A percentile compares a stretch with the other conserved stretches of the same genome.
Evolutionary conservation across 805 yeast species (phyloP).

Genomic region (Jamesozyma rosinii): DNA sequence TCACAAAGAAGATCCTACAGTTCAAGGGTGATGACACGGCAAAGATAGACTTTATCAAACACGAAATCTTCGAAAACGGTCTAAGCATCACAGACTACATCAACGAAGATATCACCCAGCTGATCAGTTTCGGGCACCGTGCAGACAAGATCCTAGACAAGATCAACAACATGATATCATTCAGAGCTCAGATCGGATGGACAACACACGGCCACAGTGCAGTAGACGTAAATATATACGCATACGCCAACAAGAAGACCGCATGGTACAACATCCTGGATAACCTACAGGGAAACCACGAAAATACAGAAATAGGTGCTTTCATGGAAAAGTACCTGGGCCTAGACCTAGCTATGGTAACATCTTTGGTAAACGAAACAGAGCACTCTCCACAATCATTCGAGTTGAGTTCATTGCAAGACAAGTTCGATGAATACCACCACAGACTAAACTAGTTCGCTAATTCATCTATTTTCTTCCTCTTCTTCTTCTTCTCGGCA

Average conservation of each 20-base stretch:
- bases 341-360: constrained; percentile 40
- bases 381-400: constrained; percentile 35
- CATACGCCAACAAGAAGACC: constrained; percentile 49
- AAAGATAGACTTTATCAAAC: constrained; percentile 36
- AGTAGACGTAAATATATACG: constrained; percentile 89
- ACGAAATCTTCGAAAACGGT: constrained; percentile 50
- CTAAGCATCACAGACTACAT: constrained; percentile 57
- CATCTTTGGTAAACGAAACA: constrained; percentile 41
- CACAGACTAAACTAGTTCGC: constrained; percentile 7
- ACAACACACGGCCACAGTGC: constrained; percentile 94
- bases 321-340: constrained; percentile 52
- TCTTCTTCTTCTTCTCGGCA: no score
- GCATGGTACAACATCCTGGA: constrained; percentile 35
- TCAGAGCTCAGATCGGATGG: constrained; percentile 92
- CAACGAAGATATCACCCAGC: constrained; percentile 40
- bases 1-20: constrained; percentile 39
- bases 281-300: constrained; percentile 67
- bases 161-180: constrained; percentile 62
- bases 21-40: constrained; percentile 21
- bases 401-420: background rate
- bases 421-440: constrained; percentile 13
- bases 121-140: constrained; percentile 26
- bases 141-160: constrained; percentile 34
- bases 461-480: no score
- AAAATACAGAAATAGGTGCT: constrained; percentile 75